Conservation (phyloP, 768 basidiomycete genomes). For the Termitomyces sp. region DNA sequence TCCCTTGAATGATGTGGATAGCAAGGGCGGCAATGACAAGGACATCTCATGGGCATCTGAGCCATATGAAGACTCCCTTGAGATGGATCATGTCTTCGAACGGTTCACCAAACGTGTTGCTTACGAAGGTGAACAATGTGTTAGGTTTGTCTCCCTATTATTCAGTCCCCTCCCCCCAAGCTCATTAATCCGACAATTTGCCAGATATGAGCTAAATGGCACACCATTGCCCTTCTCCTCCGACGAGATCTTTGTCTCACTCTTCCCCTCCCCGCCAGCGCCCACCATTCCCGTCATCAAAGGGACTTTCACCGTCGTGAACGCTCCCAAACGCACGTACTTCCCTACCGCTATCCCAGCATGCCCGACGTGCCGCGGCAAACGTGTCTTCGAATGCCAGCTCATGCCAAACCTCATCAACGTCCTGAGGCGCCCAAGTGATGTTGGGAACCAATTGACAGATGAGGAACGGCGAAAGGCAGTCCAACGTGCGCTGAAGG, state of each 20-base stretch:
- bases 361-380: conserved; percentile 63
- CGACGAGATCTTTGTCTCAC: conserved; percentile 59
- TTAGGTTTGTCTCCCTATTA: conserved; percentile 54
- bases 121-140: conserved; percentile 75
- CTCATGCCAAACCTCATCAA: conserved; percentile 93
- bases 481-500: conserved; percentile 51
- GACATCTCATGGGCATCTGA: conserved; percentile 61
- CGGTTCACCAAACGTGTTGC: conserved; percentile 70
- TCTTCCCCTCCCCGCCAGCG: conserved; percentile 60
- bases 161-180: neutral
- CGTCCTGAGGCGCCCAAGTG: conserved; percentile 40
- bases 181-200: conserved; percentile 3
- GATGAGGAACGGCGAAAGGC: conserved; percentile 68
- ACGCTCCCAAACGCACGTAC: conserved; percentile 46
- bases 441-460: conserved; percentile 30
- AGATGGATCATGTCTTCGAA: conserved; percentile 83
- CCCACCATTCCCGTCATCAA: conserved; percentile 52
- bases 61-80: conserved; percentile 73
- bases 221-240: conserved; percentile 82
- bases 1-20: conserved; percentile 26
- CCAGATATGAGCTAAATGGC: conserved; percentile 84
- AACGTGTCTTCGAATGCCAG: conserved; percentile 86
- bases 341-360: conserved; percentile 45
- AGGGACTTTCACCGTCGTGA: conserved; percentile 51
- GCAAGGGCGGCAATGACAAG: conserved; percentile 37